Conservation (phyloP, 2,329 filamentous ascomycete genomes). For the Emmonsiellopsis sp. region DNA sequence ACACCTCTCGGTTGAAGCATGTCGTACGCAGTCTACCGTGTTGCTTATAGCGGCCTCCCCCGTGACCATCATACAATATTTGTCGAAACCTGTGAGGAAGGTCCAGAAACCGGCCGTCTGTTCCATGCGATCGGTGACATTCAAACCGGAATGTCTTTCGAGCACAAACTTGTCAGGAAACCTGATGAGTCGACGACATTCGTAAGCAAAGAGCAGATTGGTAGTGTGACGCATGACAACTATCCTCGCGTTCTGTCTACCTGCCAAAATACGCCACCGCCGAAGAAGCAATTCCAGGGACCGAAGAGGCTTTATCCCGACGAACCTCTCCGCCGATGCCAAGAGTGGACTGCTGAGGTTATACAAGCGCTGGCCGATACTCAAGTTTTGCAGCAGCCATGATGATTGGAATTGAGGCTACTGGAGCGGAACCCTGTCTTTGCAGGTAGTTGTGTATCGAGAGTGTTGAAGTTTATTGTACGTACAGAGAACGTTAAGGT, state of each 20-base stretch:
- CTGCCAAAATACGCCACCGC: background rate
- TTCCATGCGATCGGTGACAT: constrained; percentile 23
- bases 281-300: constrained; percentile 1
- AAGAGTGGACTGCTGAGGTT: constrained; percentile 1
- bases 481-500: background rate
- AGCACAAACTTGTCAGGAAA: constrained; percentile 11
- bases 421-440: background rate
- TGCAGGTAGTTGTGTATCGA: background rate
- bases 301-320: background rate
- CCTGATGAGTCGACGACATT: constrained; percentile 15
- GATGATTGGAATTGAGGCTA: background rate
- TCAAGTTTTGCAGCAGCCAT: background rate
- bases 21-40: constrained; percentile 14
- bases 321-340: background rate
- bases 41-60: constrained; percentile 13
- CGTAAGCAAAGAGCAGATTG: constrained; percentile 11
- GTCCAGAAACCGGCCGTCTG: constrained; percentile 10
- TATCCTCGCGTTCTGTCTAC: background rate
- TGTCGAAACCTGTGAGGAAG: constrained; percentile 13
- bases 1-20: constrained; percentile 3
- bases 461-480: background rate
- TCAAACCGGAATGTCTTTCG: constrained; percentile 20
- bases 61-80: constrained; percentile 20
- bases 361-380: background rate
- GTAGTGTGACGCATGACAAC: constrained; percentile 9